Percentiles rank a stretch among this genome's conserved stretches.
phyloP scores from a whole-genome alignment of 108 stramenopile species.

The Cyclostephanos tholiformis region DNA sequence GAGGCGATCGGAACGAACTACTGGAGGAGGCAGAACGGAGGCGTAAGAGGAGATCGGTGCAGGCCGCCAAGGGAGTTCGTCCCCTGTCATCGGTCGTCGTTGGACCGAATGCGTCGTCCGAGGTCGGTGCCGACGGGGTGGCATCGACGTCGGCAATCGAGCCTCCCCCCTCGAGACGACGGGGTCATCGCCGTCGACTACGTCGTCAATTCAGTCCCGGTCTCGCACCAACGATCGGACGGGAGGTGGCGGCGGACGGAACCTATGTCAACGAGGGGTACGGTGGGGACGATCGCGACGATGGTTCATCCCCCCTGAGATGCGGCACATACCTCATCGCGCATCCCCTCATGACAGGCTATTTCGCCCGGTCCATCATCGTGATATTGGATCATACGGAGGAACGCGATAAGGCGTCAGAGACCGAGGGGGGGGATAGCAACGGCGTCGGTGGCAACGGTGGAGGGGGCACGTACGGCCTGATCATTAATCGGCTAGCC shows the following conservation, averaged over 20 bases:
- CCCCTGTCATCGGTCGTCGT: conserved; percentile 6
- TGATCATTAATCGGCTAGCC: conserved; percentile 75
- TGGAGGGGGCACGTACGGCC: conserved; percentile 74
- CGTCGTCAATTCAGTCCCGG: background rate
- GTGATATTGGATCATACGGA: conserved; percentile 70
- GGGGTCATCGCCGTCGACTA: background rate
- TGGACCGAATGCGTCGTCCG: background rate
- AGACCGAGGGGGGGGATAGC: conserved; percentile 14
- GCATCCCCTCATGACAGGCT: conserved; percentile 78
- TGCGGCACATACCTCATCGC: conserved; percentile 79
- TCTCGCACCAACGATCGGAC: background rate
- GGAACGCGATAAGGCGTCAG: background rate
- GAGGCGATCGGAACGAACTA: conserved; percentile 3
- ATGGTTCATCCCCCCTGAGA: conserved; percentile 48
- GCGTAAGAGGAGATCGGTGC: conserved; percentile 24
- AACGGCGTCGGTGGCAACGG: conserved; percentile 6
- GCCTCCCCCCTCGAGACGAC: background rate
- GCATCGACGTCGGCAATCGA: background rate
- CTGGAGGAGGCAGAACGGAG: conserved; percentile 8
- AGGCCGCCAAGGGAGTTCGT: conserved; percentile 39
- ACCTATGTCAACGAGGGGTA: background rate
- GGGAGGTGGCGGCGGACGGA: background rate
- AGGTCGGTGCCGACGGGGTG: background rate
- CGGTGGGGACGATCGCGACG: too few species aligned
- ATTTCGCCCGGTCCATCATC: conserved; percentile 75